Conservation (phyloP, 805 yeast genomes). For the Teunomyces barrocoloradensis region DNA sequence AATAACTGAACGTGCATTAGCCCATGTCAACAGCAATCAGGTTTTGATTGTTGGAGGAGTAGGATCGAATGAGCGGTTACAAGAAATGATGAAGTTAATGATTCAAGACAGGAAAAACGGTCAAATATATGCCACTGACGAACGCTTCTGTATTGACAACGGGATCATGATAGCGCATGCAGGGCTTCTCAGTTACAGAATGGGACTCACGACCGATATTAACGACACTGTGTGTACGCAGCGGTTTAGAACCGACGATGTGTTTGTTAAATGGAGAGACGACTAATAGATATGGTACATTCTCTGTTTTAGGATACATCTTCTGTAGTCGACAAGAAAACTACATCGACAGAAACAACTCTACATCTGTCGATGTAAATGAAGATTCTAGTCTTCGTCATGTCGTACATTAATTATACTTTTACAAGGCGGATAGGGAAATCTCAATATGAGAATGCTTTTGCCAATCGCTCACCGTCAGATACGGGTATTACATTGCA, state of each 20-base stretch:
- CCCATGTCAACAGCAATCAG: slow-evolving; percentile 86
- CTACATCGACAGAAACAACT: background rate
- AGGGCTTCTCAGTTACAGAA: slow-evolving; percentile 80
- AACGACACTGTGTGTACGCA: slow-evolving; percentile 85
- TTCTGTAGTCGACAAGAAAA: slow-evolving; percentile 2
- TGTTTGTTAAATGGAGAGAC: slow-evolving; percentile 85
- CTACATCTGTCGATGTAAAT: background rate
- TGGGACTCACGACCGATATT: slow-evolving; percentile 65
- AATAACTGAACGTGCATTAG: slow-evolving; percentile 97
- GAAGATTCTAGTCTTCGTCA: background rate
- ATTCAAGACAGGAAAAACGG: slow-evolving; percentile 81
- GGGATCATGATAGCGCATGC: slow-evolving; percentile 99
- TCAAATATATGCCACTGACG: slow-evolving; percentile 91
- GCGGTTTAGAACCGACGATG: slow-evolving; percentile 93
- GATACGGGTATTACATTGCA: slow-evolving; percentile 5
- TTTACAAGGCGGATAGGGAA: background rate
- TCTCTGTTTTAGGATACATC: background rate
- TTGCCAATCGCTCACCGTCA: background rate
- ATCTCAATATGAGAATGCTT: background rate
- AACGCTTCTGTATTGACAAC: slow-evolving; percentile 93
- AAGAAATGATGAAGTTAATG: slow-evolving; percentile 96
- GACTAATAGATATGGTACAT: slow-evolving; percentile 22
- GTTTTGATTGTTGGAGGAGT: slow-evolving; percentile 97
- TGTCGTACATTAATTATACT: background rate
- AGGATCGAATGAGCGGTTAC: slow-evolving; percentile 90